phyloP scores from a whole-genome alignment of 2,329 filamentous ascomycete genomes.

The Fonsecaea pedrosoi region DNA sequence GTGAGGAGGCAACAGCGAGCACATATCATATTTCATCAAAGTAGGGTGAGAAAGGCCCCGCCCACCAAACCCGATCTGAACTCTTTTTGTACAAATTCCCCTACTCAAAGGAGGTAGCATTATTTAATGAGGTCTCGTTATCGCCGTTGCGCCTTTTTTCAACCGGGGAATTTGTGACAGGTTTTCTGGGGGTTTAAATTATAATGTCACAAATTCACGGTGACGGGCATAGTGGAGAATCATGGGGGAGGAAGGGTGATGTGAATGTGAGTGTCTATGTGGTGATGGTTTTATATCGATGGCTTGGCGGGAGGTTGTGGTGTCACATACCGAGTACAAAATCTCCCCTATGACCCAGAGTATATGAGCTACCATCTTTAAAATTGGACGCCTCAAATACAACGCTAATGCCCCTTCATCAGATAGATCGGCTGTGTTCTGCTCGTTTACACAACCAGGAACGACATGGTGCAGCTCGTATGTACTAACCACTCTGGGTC shows the following conservation, averaged over 20 bases:
- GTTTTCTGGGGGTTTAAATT: not conserved
- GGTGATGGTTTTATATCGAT: too few species aligned
- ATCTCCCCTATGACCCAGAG: too few species aligned
- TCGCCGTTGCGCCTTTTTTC: not conserved
- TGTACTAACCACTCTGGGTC: not conserved
- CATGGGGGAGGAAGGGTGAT: not conserved
- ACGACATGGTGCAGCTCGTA: not conserved
- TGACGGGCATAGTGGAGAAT: not conserved
- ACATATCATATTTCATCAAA: not conserved
- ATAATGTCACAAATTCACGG: not conserved
- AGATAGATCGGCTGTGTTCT: too few species aligned
- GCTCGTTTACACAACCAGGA: not conserved
- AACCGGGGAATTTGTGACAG: not conserved
- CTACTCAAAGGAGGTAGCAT: not conserved
- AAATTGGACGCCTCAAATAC: too few species aligned
- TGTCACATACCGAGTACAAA: too few species aligned
- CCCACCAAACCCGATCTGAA: slow-evolving; percentile 4
- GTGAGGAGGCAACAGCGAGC: not conserved
- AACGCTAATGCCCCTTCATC: too few species aligned
- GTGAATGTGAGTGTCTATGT: too few species aligned
- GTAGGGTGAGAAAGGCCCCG: not conserved
- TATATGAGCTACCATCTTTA: too few species aligned
- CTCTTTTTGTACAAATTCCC: not conserved
- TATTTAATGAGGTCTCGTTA: not conserved
- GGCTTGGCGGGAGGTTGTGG: too few species aligned